Evolutionary conservation across 2,329 filamentous ascomycete genomes (phyloP).

Genomic region (Trichophyton verrucosum): DNA sequence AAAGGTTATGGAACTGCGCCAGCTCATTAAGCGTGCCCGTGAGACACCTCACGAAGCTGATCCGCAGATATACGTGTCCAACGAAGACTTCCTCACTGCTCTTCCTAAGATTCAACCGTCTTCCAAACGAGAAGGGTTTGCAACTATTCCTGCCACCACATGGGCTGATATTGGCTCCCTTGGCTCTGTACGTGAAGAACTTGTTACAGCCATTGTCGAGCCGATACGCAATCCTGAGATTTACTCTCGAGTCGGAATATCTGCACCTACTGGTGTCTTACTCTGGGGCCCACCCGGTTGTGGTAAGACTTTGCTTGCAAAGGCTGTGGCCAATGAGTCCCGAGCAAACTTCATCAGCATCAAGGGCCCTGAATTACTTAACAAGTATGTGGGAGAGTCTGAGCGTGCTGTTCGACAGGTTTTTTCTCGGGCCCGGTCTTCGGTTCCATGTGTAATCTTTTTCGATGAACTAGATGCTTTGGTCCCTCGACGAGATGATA

Average conservation of each 20-base stretch:
- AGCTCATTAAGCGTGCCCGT: conserved; percentile 44
- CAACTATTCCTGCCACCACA: conserved; percentile 81
- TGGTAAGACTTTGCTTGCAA: conserved; percentile 90
- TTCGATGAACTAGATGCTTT: conserved; percentile 95
- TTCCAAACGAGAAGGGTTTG: conserved; percentile 85
- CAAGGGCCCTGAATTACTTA: conserved; percentile 88
- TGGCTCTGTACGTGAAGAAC: conserved; percentile 61
- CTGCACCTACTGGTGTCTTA: conserved; percentile 70
- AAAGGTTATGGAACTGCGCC: conserved; percentile 36
- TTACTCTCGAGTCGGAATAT: conserved; percentile 66
- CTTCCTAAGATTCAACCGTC: conserved; percentile 66
- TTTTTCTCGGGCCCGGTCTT: conserved; percentile 75
- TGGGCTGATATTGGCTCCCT: conserved; percentile 90
- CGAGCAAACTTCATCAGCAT: conserved; percentile 97
- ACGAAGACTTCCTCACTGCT: conserved; percentile 60
- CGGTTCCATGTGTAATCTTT: conserved; percentile 87
- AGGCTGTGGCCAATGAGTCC: conserved; percentile 89
- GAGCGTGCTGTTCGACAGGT: conserved; percentile 87
- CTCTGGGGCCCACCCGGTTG: conserved; percentile 96
- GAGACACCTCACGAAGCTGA: conserved; percentile 42
- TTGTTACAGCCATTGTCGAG: conserved; percentile 75
- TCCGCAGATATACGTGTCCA: conserved; percentile 46
- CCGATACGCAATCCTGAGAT: conserved; percentile 72
- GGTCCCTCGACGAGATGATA: conserved; percentile 68
- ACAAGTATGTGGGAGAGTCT: conserved; percentile 95